Conservation (phyloP, 2,329 filamentous ascomycete genomes). For the Daldinia sp. region DNA sequence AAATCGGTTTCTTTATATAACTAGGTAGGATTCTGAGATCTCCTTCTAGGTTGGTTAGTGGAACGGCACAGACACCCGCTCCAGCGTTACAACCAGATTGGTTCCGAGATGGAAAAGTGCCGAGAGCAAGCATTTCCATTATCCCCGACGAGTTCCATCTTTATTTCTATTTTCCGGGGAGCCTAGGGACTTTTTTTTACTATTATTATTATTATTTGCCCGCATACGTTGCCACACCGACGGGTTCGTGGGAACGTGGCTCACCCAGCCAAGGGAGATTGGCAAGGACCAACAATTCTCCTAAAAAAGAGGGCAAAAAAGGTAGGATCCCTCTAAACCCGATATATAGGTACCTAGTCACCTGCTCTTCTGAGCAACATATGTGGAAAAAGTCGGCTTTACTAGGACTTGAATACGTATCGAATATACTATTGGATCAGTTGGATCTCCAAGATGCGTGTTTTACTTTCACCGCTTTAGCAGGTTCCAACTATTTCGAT, state of each 20-base stretch:
- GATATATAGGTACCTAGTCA: constrained; percentile 27
- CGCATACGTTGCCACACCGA: too few relatives aligned
- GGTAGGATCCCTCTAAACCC: constrained; percentile 23
- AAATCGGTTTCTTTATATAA: constrained; percentile 17
- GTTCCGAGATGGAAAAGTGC: constrained; percentile 14
- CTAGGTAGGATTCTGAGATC: constrained; percentile 12
- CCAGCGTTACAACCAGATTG: constrained; percentile 11
- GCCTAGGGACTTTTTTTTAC: too few relatives aligned
- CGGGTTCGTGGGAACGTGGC: constrained; percentile 25
- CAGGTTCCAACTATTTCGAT: constrained; percentile 1
- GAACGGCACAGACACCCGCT: constrained; percentile 2
- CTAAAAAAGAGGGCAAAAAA: too few relatives aligned
- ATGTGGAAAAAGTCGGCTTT: neutral
- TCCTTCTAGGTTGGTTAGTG: constrained; percentile 9
- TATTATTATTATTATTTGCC: constrained; percentile 6
- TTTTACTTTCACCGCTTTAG: constrained; percentile 27
- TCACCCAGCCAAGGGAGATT: constrained; percentile 25
- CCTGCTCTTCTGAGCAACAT: constrained; percentile 24
- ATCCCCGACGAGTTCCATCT: constrained; percentile 3
- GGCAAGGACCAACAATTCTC: constrained; percentile 19
- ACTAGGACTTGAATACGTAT: neutral
- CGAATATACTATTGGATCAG: constrained; percentile 5
- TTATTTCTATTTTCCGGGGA: neutral
- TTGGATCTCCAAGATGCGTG: neutral
- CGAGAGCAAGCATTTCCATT: constrained; percentile 3